Evolutionary conservation across 306 rosid genomes (phyloP).

Genomic region (Trifolium pratense): DNA sequence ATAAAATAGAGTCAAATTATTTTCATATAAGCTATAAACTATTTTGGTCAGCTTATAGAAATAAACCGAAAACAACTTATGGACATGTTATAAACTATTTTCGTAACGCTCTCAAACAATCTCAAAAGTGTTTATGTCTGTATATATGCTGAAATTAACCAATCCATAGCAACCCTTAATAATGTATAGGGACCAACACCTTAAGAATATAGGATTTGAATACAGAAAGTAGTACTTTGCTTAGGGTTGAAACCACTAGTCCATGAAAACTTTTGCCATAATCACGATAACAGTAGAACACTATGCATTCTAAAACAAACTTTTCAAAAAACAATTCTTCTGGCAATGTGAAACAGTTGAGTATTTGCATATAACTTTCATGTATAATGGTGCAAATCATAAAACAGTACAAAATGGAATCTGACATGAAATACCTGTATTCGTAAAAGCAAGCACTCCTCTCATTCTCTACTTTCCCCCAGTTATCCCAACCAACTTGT

Average conservation of each 20-base stretch:
- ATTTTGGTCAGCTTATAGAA: too few relatives aligned
- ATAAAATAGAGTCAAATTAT: too few relatives aligned
- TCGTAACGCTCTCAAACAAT: too few relatives aligned
- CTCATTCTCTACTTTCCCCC: slow-evolving; percentile 91
- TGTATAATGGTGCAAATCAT: neutral
- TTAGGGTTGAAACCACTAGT: neutral
- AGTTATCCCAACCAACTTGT: slow-evolving; percentile 87
- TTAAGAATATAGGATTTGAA: neutral
- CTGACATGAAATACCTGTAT: slow-evolving; percentile 61
- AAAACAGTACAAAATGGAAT: slow-evolving; percentile 34
- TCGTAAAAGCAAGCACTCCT: slow-evolving; percentile 94
- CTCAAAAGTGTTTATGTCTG: too few relatives aligned
- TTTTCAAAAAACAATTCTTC: neutral
- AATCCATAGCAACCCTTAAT: neutral
- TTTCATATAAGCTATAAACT: too few relatives aligned
- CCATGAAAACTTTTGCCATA: neutral
- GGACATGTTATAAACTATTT: too few relatives aligned
- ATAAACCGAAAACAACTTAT: too few relatives aligned
- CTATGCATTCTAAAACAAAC: neutral
- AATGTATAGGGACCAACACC: neutral
- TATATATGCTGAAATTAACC: too few relatives aligned
- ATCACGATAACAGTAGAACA: neutral
- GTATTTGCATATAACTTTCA: slow-evolving; percentile 8
- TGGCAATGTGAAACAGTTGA: neutral
- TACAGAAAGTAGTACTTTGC: neutral